These are phyloP conservation scores for Waltergamsia citrina DNA, from an alignment of 2,329 filamentous ascomycete species.

Conservation along the genomic window DNA sequence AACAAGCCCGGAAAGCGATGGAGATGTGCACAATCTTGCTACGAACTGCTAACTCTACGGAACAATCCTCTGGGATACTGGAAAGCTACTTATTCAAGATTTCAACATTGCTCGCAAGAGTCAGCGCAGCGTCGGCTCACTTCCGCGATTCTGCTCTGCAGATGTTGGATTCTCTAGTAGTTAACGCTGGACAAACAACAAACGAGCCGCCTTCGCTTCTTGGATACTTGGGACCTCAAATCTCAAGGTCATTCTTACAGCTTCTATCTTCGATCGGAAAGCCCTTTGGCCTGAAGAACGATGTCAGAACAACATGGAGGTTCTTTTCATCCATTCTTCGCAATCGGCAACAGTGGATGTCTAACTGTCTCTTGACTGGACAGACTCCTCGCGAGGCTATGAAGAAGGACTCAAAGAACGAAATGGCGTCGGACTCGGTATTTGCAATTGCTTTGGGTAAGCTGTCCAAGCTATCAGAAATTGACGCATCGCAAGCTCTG, in stretches of 20 bases:
- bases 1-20: constrained; percentile 56
- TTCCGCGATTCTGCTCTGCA: constrained; percentile 58
- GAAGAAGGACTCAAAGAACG: constrained; percentile 39
- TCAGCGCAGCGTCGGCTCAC: constrained; percentile 60
- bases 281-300: constrained; percentile 56
- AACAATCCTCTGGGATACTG: constrained; percentile 53
- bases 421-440: constrained; percentile 50
- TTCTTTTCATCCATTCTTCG: constrained; percentile 80
- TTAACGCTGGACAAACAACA: constrained; percentile 53
- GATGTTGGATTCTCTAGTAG: constrained; percentile 65
- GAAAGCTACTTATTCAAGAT: constrained; percentile 76
- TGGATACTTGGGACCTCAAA: constrained; percentile 74
- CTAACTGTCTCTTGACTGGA: constrained; percentile 84
- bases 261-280: constrained; percentile 68
- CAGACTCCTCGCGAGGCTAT: constrained; percentile 71
- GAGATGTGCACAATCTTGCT: constrained; percentile 60
- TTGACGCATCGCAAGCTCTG: constrained; percentile 57
- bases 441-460: constrained; percentile 65
- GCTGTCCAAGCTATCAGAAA: constrained; percentile 53
- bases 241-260: constrained; percentile 75
- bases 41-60: constrained; percentile 57
- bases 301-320: constrained; percentile 68
- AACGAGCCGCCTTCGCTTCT: constrained; percentile 90
- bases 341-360: constrained; percentile 92
- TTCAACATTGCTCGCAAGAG: constrained; percentile 63